phyloP scores from a whole-genome alignment of 169 alveolate genomes.

The Cryptosporidium bovis region DNA sequence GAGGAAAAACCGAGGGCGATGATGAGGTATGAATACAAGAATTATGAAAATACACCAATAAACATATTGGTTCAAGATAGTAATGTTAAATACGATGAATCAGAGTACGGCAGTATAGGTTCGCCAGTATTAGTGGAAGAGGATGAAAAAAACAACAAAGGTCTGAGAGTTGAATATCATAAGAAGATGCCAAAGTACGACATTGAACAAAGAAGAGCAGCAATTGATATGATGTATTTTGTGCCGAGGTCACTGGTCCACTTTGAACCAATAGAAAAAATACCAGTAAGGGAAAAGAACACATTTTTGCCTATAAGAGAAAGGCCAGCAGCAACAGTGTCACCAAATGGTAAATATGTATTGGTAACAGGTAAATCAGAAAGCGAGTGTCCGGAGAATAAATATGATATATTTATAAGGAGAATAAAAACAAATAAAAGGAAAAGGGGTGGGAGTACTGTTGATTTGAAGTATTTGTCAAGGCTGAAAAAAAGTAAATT shows the following conservation, averaged over 20 bases:
- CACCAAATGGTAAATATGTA: constrained; percentile 65
- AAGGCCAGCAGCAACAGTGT: constrained; percentile 71
- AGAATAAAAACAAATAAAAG: background rate
- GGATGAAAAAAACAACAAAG: background rate
- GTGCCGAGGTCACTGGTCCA: constrained; percentile 66
- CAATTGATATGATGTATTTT: constrained; percentile 17
- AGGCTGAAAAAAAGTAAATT: constrained; percentile 13
- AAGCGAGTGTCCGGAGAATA: constrained; percentile 46
- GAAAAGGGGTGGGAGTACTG: background rate
- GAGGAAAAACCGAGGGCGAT: constrained; percentile 54
- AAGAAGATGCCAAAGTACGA: constrained; percentile 54
- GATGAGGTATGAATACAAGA: constrained; percentile 36
- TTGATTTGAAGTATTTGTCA: constrained; percentile 9
- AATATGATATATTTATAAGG: constrained; percentile 59
- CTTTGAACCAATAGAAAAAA: constrained; percentile 15
- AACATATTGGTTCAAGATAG: constrained; percentile 20
- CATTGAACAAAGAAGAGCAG: constrained; percentile 10
- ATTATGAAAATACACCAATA: constrained; percentile 28
- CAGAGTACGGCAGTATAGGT: constrained; percentile 5
- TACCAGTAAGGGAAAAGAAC: constrained; percentile 42
- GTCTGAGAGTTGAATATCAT: constrained; percentile 36
- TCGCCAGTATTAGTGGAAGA: background rate
- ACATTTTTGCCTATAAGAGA: constrained; percentile 41
- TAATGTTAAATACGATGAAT: constrained; percentile 1
- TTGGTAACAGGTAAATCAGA: constrained; percentile 35